Evolutionary conservation across 225 moss, liverwort and hornwort species (phyloP).

Genomic region (Anthoceros angustus): DNA sequence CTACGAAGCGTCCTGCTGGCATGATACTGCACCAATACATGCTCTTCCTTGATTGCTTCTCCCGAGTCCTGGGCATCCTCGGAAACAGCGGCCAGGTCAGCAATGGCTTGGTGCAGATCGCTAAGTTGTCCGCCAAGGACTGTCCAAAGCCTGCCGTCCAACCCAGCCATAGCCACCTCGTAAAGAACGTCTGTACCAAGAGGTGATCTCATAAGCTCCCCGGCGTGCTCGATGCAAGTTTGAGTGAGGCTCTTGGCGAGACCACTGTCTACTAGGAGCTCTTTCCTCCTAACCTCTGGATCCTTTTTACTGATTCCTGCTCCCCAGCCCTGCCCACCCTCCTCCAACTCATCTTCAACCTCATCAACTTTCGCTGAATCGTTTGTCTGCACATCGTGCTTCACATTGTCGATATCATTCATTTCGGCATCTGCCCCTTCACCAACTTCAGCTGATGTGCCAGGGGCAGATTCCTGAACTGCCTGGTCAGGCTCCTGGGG

Average conservation of each 20-base stretch:
- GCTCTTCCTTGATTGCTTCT: neutral
- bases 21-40: neutral
- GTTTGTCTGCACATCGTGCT: neutral
- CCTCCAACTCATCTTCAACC: neutral
- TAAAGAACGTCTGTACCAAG: neutral
- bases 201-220: neutral
- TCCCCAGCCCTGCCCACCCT: neutral
- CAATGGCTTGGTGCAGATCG: neutral
- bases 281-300: neutral
- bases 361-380: neutral
- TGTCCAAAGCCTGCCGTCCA: neutral
- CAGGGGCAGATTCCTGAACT: neutral
- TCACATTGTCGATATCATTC: neutral
- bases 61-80: neutral
- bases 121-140: neutral
- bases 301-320: neutral
- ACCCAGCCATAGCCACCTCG: neutral
- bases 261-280: neutral
- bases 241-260: neutral
- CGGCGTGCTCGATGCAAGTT: neutral
- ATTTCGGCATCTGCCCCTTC: neutral
- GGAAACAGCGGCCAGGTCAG: neutral
- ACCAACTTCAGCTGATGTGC: neutral
- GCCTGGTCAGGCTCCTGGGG: constrained; percentile 9
- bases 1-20: neutral